phyloP scores from a whole-genome alignment of 2,329 filamentous ascomycete species.

The Colletotrichum trifolii region DNA sequence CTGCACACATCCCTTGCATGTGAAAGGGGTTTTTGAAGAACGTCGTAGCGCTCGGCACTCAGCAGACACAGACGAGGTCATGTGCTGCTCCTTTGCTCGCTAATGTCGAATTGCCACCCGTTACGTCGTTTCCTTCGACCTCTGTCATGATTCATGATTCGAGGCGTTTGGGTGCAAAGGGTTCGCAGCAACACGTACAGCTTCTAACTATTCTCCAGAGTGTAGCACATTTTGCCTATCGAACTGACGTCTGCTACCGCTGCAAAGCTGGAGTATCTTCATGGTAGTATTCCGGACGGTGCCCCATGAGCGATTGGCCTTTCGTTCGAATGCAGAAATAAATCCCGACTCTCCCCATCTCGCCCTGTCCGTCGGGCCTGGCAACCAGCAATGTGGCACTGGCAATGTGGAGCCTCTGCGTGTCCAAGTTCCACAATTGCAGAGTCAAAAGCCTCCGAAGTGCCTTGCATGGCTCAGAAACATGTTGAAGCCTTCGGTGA shows the following conservation, averaged over 20 bases:
- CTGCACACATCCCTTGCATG: slow-evolving; percentile 20
- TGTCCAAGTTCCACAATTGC: neutral
- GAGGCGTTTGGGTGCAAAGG: neutral
- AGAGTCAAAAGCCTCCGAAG: slow-evolving; percentile 17
- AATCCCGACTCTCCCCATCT: slow-evolving; percentile 26
- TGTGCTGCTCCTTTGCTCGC: slow-evolving; percentile 15
- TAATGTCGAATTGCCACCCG: slow-evolving; percentile 19
- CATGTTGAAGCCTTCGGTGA: slow-evolving; percentile 5
- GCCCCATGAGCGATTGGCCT: neutral
- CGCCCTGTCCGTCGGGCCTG: slow-evolving; percentile 7
- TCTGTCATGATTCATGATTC: slow-evolving; percentile 33
- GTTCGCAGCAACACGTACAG: neutral
- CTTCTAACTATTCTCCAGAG: too few species aligned
- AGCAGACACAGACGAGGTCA: slow-evolving; percentile 5
- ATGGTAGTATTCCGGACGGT: neutral
- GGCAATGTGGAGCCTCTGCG: slow-evolving; percentile 18
- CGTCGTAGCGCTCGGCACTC: neutral
- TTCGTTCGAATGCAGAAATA: slow-evolving; percentile 32
- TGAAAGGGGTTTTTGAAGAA: slow-evolving; percentile 24
- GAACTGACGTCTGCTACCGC: neutral
- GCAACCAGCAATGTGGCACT: slow-evolving; percentile 5
- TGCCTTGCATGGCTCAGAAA: neutral
- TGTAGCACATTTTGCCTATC: too few species aligned
- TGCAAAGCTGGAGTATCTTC: neutral
- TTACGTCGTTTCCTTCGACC: slow-evolving; percentile 24